Percentiles rank a stretch among this genome's conserved stretches.
These are phyloP conservation scores for Apiospora marii DNA, from an alignment of 2,329 filamentous ascomycete genomes.

Conservation along the genomic window DNA sequence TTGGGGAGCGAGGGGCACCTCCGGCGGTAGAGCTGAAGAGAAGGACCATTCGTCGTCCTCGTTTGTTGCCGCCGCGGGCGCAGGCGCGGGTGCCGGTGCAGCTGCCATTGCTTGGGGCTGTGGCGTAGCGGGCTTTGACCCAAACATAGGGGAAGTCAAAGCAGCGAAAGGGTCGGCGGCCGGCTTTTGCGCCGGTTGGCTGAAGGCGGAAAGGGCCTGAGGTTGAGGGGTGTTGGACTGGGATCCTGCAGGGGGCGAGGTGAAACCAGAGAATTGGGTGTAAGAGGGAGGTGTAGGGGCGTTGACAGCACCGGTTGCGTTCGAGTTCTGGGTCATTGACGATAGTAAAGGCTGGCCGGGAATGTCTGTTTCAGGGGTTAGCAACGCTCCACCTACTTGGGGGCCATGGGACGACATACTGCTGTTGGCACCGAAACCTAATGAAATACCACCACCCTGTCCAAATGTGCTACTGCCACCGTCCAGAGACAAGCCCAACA, in stretches of 20 bases:
- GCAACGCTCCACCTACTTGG: neutral
- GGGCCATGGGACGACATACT: slow-evolving; percentile 55
- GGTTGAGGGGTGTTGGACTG: slow-evolving; percentile 63
- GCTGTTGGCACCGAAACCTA: slow-evolving; percentile 77
- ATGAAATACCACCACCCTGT: slow-evolving; percentile 80
- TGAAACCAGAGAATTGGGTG: slow-evolving; percentile 63
- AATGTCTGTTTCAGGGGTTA: slow-evolving; percentile 55
- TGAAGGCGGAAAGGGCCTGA: slow-evolving; percentile 49
- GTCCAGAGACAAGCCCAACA: slow-evolving; percentile 82
- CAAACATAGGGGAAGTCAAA: slow-evolving; percentile 51
- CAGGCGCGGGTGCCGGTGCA: slow-evolving; percentile 32
- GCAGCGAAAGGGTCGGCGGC: slow-evolving; percentile 61
- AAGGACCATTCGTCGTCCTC: slow-evolving; percentile 96
- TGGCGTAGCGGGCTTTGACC: slow-evolving; percentile 47
- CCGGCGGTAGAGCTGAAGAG: slow-evolving; percentile 79
- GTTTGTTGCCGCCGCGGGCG: slow-evolving; percentile 46
- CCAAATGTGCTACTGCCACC: slow-evolving; percentile 71
- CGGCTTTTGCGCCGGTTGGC: slow-evolving; percentile 49
- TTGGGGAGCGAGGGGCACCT: slow-evolving; percentile 60
- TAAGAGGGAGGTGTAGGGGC: slow-evolving; percentile 55
- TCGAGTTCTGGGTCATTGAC: slow-evolving; percentile 68
- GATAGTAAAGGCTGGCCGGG: slow-evolving; percentile 71
- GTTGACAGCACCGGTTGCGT: slow-evolving; percentile 54
- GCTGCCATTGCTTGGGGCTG: slow-evolving; percentile 36
- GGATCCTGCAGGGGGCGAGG: slow-evolving; percentile 57